phyloP scores from a whole-genome alignment of 202 grass and related monocot species.

The Musa balbisiana region DNA sequence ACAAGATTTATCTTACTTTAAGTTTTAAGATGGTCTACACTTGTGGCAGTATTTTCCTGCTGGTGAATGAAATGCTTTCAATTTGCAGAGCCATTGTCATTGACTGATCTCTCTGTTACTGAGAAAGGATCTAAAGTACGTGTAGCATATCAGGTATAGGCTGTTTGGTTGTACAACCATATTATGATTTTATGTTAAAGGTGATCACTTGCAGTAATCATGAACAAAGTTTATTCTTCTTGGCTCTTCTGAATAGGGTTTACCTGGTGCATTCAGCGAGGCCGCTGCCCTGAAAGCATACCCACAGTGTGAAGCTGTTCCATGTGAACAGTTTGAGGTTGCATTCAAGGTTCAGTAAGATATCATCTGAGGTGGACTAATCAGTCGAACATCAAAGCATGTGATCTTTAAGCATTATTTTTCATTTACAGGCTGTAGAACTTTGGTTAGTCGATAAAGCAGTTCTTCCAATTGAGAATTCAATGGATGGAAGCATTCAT shows the following conservation, averaged over 20 bases:
- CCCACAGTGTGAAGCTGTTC: slow-evolving; percentile 36
- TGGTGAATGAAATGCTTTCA: background rate
- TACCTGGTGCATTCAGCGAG: slow-evolving; percentile 40
- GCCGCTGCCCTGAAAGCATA: slow-evolving; percentile 42
- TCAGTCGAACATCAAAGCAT: background rate
- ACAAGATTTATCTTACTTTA: no score
- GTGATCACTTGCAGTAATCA: background rate
- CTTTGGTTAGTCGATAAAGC: slow-evolving; percentile 44
- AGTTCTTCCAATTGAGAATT: slow-evolving; percentile 59
- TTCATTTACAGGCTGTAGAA: slow-evolving; percentile 45
- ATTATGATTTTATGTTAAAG: background rate
- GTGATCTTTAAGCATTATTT: background rate
- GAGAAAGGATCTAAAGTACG: slow-evolving; percentile 32
- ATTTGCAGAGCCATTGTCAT: slow-evolving; percentile 34
- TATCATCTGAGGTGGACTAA: background rate
- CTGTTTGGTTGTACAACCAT: background rate
- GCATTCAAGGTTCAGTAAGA: slow-evolving; percentile 31
- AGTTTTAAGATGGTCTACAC: background rate
- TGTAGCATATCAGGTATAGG: slow-evolving; percentile 39
- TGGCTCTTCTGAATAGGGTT: slow-evolving; percentile 27
- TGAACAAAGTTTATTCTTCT: background rate
- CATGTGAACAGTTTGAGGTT: slow-evolving; percentile 45
- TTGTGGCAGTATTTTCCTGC: background rate
- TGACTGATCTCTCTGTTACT: slow-evolving; percentile 30
- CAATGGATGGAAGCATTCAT: slow-evolving; percentile 50